Conservation (phyloP, 2,329 filamentous ascomycete species). For the Talaromyces amestolkiae region DNA sequence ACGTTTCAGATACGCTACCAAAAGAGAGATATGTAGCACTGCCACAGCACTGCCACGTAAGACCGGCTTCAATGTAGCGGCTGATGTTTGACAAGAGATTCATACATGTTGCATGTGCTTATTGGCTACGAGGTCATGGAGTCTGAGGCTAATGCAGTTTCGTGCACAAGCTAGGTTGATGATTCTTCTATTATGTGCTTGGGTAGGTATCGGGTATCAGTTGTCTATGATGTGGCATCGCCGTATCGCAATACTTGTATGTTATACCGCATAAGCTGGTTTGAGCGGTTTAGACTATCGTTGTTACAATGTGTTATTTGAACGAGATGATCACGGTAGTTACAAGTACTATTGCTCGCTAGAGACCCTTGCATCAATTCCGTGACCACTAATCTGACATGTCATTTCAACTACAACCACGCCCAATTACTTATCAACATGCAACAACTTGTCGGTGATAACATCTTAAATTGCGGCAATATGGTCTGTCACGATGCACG, state of each 20-base stretch:
- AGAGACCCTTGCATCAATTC: not conserved
- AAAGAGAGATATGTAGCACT: not conserved
- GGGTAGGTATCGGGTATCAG: too few species aligned
- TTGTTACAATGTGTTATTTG: not conserved
- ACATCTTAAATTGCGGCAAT: slow-evolving; percentile 17
- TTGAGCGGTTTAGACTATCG: not conserved
- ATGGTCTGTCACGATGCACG: slow-evolving; percentile 35
- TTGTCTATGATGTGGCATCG: too few species aligned
- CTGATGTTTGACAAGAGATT: not conserved
- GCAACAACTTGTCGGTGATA: not conserved
- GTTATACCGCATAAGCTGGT: not conserved
- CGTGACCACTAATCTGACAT: not conserved
- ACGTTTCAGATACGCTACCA: not conserved
- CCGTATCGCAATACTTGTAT: not conserved
- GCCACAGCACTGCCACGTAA: slow-evolving; percentile 2
- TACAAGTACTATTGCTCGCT: not conserved
- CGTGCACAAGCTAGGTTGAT: not conserved
- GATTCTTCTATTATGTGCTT: too few species aligned
- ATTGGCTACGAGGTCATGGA: not conserved
- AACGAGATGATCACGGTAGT: not conserved
- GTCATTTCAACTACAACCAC: not conserved
- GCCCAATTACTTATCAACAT: not conserved
- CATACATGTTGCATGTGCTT: not conserved
- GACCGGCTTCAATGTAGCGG: not conserved
- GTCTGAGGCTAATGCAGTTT: not conserved